Conservation (phyloP, 345 rosid genomes). For the Heritiera fomes region DNA sequence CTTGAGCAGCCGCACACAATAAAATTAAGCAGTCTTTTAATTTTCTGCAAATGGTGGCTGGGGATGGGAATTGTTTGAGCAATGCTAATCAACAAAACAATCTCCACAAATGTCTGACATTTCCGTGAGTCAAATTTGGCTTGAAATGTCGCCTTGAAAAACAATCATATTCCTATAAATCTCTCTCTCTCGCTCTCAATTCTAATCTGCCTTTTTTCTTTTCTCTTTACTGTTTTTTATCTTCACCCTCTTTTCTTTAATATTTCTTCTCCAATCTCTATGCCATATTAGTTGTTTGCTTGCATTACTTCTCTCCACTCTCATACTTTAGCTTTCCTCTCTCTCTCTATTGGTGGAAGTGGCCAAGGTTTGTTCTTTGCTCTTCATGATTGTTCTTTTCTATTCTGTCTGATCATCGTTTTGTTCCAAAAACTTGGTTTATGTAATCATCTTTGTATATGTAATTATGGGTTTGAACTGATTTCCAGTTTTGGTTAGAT, state of each 20-base stretch:
- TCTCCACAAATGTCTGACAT: not conserved
- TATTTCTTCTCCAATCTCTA: not conserved
- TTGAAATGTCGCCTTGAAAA: not conserved
- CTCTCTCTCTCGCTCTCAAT: not conserved
- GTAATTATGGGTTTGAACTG: conserved; percentile 5
- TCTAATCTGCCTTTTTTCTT: not conserved
- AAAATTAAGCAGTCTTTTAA: not conserved
- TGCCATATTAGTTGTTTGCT: not conserved
- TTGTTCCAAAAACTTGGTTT: not conserved
- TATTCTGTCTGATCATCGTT: not conserved
- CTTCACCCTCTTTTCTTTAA: not conserved
- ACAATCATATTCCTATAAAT: not conserved
- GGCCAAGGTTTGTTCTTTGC: conserved; percentile 7
- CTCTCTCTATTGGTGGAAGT: not conserved
- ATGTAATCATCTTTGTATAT: conserved; percentile 3
- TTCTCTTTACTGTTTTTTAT: not conserved
- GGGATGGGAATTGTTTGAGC: not conserved
- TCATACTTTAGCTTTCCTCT: not conserved
- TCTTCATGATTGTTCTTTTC: not conserved
- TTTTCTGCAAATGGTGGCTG: not conserved
- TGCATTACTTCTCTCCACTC: not conserved
- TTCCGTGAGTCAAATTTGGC: conserved; percentile 2
- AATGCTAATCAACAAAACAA: no score
- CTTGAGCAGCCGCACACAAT: not conserved
- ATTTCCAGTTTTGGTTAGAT: not conserved